Percentiles rank a stretch among this genome's conserved stretches.
Evolutionary conservation across 257 asterid genomes (phyloP).

Genomic region (Primulina huaijiensis): DNA sequence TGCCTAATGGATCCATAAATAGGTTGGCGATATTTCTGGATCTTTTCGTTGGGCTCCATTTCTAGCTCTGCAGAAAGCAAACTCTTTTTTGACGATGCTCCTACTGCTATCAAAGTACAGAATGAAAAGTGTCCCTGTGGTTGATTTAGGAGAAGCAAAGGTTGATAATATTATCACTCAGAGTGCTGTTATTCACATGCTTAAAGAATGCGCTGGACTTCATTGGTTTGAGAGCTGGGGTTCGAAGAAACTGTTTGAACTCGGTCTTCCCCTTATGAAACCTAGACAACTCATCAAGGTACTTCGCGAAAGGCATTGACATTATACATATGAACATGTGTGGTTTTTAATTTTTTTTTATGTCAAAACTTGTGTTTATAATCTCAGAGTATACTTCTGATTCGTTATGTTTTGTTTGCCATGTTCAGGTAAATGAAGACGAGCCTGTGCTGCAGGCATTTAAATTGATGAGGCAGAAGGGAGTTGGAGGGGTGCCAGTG

Average conservation of each 20-base stretch:
- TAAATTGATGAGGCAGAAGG: constrained; percentile 81
- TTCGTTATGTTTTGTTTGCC: background rate
- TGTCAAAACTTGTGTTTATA: background rate
- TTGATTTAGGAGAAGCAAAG: constrained; percentile 78
- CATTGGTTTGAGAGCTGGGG: constrained; percentile 99
- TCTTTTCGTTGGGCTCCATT: constrained; percentile 99
- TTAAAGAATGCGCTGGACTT: constrained; percentile 90
- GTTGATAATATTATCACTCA: constrained; percentile 85
- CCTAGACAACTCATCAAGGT: constrained; percentile 67
- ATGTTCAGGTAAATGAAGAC: constrained; percentile 65
- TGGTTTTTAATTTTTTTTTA: background rate
- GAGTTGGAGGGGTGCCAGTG: constrained; percentile 92
- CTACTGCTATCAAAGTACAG: constrained; percentile 81
- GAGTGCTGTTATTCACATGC: constrained; percentile 96
- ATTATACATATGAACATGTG: background rate
- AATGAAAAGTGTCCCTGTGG: constrained; percentile 96
- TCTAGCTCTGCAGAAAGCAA: constrained; percentile 85
- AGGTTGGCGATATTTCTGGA: constrained; percentile 95
- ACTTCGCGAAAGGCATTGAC: background rate
- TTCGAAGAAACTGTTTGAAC: constrained; percentile 72
- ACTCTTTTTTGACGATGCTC: constrained; percentile 96
- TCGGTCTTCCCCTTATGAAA: constrained; percentile 84
- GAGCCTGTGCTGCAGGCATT: constrained; percentile 97
- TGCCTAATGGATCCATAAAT: constrained; percentile 24
- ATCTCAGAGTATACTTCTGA: background rate